phyloP scores from a whole-genome alignment of 1,139 yeast species.

The Geotrichum reessii region DNA sequence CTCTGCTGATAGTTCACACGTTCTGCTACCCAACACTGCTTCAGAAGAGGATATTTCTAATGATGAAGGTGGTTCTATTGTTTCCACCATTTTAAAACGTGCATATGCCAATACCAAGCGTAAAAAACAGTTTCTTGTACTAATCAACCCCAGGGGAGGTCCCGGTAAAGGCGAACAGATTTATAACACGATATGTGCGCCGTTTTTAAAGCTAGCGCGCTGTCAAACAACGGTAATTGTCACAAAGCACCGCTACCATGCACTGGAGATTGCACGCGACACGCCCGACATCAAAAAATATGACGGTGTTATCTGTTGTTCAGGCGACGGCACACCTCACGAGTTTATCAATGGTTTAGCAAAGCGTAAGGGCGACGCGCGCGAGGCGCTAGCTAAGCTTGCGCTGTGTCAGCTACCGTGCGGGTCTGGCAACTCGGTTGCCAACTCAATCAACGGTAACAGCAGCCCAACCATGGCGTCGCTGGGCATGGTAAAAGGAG shows the following conservation, averaged over 20 bases:
- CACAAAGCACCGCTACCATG: slow-evolving; percentile 69
- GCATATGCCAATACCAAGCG: slow-evolving; percentile 7
- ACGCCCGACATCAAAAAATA: slow-evolving; percentile 40
- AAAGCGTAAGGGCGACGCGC: slow-evolving; percentile 53
- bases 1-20: background rate
- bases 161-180: slow-evolving; percentile 69
- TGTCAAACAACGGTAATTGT: slow-evolving; percentile 51
- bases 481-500: slow-evolving; percentile 64
- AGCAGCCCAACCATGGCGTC: slow-evolving; percentile 65
- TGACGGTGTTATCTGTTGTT: slow-evolving; percentile 82
- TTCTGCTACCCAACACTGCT: background rate
- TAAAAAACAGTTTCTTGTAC: slow-evolving; percentile 51
- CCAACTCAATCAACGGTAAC: slow-evolving; percentile 75
- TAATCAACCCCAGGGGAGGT: slow-evolving; percentile 89
- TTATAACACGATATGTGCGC: slow-evolving; percentile 54
- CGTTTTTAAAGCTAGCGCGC: slow-evolving; percentile 66
- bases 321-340: slow-evolving; percentile 96
- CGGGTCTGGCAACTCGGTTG: slow-evolving; percentile 92
- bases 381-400: slow-evolving; percentile 56
- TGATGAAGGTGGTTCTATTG: background rate
- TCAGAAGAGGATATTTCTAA: background rate
- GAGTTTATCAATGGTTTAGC: slow-evolving; percentile 87
- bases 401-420: slow-evolving; percentile 86
- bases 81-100: background rate
- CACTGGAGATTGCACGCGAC: slow-evolving; percentile 61